Base-by-base conservation (phyloP, 2,329 filamentous ascomycete species). In the Anthostomella pinea region DNA sequence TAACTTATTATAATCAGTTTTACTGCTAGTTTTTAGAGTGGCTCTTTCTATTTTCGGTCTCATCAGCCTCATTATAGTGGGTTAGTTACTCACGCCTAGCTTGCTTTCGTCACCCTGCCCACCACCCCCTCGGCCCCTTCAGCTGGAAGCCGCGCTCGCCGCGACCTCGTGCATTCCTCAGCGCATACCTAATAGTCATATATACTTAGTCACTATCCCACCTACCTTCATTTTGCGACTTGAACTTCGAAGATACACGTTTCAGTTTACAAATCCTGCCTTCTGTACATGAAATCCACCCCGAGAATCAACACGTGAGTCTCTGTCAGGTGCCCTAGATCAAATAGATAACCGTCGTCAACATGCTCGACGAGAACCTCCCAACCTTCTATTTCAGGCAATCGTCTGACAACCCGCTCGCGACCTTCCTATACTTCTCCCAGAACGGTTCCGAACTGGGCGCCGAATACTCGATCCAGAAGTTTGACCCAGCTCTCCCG, bases 361-460 rank as follows among this genome's bases (percentile, higher is more conserved):
- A 47, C 39, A 95, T 95, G 89, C 77, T 95, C 54, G 89, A 95
- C 80, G 87, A 94, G 62, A 95, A 90, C 63, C 79, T 96, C n/a
- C 90, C 90, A 38, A 88, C 75, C 28, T 82, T 79, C 56, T 73
- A 67, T 51, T 73, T 75, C 58, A 72, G 68, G 46, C 64, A 67
- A 14, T 69, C 69, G 21, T 63, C 72, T 39, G 71, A 77, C 38
- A 72, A 73, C 53, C 68, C 74, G 5, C 66, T 71, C 41, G 67
- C 73, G 57, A 83, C 65, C 50, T 70, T 75, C 56, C 73, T 79
- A 39, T 77, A 72, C 62, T 77, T 76, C 50, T 69, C 73, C 6
- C 70, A 94, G 53, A 79, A 89, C 64, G 91, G 89, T 61, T 83
- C 84, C 44, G 87, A 95, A 24, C 86, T 87, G 1, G 68, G 76